phyloP scores from a whole-genome alignment of 1,284 basidiomycete species.

The Rhodotorula mucilaginosa region DNA sequence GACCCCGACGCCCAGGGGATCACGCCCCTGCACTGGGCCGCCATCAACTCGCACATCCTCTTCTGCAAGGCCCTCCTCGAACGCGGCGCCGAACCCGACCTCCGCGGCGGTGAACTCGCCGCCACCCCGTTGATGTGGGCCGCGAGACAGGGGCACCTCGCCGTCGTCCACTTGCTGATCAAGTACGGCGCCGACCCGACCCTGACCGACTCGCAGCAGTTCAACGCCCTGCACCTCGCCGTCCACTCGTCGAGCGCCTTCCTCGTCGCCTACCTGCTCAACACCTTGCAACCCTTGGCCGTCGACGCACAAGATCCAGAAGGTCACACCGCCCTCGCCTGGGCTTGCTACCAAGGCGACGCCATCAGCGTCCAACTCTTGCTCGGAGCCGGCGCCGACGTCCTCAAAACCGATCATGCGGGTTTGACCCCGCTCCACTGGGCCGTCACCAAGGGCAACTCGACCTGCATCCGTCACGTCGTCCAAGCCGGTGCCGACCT shows the following conservation, averaged over 20 bases:
- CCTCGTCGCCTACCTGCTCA: slow-evolving; percentile 83
- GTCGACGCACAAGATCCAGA: slow-evolving; percentile 84
- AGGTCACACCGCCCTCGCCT: slow-evolving; percentile 95
- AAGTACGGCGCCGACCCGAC: slow-evolving; percentile 87
- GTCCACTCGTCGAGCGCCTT: slow-evolving; percentile 93
- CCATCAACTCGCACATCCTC: slow-evolving; percentile 82
- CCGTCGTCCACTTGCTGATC: slow-evolving; percentile 87
- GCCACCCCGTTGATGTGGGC: slow-evolving; percentile 99
- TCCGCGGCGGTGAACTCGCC: slow-evolving; percentile 88
- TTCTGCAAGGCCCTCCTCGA: slow-evolving; percentile 79
- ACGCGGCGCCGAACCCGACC: slow-evolving; percentile 92
- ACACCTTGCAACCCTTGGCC: slow-evolving; percentile 61
- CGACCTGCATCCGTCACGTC: slow-evolving; percentile 75
- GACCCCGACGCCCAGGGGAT: slow-evolving; percentile 87
- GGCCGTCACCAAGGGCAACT: slow-evolving; percentile 96
- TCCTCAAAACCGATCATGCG: slow-evolving; percentile 70
- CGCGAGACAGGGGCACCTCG: slow-evolving; percentile 88
- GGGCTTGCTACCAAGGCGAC: slow-evolving; percentile 99
- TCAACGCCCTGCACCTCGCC: slow-evolving; percentile 91
- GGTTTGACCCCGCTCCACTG: slow-evolving; percentile 93
- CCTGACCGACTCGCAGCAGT: slow-evolving; percentile 87
- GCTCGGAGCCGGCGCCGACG: slow-evolving; percentile 79
- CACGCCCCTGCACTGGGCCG: slow-evolving; percentile 94
- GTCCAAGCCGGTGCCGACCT: slow-evolving; percentile 76
- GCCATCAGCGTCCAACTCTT: slow-evolving; percentile 89